These are phyloP conservation scores for Oryza glumipatula DNA, from an alignment of 176 grass and related monocot species.

Conservation along the genomic window DNA sequence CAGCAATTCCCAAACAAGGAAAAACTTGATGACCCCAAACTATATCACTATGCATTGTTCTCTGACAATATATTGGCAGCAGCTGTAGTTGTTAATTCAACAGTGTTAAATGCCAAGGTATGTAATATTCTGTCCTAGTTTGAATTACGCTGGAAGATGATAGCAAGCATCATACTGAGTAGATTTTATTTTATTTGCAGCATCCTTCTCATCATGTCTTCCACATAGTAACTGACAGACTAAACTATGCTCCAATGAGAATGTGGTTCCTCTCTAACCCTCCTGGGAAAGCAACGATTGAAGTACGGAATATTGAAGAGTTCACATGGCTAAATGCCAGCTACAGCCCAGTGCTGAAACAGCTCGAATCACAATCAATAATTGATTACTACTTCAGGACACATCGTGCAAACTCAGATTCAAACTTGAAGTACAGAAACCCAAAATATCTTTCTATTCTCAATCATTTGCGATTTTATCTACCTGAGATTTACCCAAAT, in stretches of 20 bases:
- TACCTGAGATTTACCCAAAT: constrained; percentile 83
- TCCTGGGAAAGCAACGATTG: constrained; percentile 71
- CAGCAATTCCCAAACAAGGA: constrained; percentile 59
- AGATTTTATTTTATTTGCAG: constrained; percentile 54
- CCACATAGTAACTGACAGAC: constrained; percentile 87
- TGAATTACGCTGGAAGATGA: constrained; percentile 20
- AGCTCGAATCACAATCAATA: constrained; percentile 73
- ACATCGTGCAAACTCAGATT: constrained; percentile 66
- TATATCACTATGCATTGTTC: constrained; percentile 89
- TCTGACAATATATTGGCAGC: constrained; percentile 86
- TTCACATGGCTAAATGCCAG: constrained; percentile 90
- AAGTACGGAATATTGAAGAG: constrained; percentile 78
- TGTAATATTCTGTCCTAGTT: constrained; percentile 25
- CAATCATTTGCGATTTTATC: constrained; percentile 87
- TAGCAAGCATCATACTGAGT: constrained; percentile 22
- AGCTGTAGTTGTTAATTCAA: constrained; percentile 88
- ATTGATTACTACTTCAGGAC: constrained; percentile 84
- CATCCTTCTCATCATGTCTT: constrained; percentile 79
- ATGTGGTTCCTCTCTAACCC: constrained; percentile 97
- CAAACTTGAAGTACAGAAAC: constrained; percentile 82
- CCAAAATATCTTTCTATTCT: constrained; percentile 90
- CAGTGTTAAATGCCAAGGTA: constrained; percentile 89
- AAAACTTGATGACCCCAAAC: constrained; percentile 64
- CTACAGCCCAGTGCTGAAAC: constrained; percentile 79
- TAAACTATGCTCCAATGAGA: constrained; percentile 83